Percentiles rank a stretch among this genome's conserved stretches.
Evolutionary conservation across 2,329 filamentous ascomycete genomes (phyloP).

Genomic region (Chalara sp.): DNA sequence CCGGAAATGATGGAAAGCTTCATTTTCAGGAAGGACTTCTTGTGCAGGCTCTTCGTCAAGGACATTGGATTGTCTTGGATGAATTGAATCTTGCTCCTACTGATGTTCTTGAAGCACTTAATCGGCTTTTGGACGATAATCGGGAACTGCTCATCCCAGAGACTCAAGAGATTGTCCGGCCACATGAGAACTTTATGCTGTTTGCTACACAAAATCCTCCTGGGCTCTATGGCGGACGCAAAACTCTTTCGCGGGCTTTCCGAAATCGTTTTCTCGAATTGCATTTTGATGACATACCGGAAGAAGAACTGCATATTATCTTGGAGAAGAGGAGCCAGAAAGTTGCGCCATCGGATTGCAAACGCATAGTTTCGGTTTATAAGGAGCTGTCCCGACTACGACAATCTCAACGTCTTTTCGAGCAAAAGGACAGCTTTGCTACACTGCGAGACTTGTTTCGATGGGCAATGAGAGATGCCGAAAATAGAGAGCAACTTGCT

Average conservation of each 20-base stretch:
- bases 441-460: conserved; percentile 92
- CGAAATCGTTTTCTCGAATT: conserved; percentile 94
- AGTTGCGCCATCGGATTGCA: conserved; percentile 84
- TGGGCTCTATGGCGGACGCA: conserved; percentile 89
- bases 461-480: conserved; percentile 82
- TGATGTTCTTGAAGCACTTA: conserved; percentile 92
- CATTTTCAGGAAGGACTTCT: conserved; percentile 90
- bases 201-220: conserved; percentile 98
- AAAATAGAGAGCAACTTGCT: conserved; percentile 82
- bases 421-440: conserved; percentile 95
- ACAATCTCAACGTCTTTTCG: conserved; percentile 86
- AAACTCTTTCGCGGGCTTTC: conserved; percentile 88
- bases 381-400: conserved; percentile 83
- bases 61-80: conserved; percentile 97
- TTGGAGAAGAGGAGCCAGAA: conserved; percentile 80
- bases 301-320: conserved; percentile 88
- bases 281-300: conserved; percentile 96
- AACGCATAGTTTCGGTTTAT: conserved; percentile 87
- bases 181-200: conserved; percentile 92
- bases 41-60: conserved; percentile 84
- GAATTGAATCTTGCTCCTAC: conserved; percentile 96
- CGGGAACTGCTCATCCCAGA: conserved; percentile 92
- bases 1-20: conserved; percentile 75
- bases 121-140: conserved; percentile 93
- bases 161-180: conserved; percentile 87